Conservation (phyloP, 495 filamentous ascomycete species). For the Talaromyces thailandensis region DNA sequence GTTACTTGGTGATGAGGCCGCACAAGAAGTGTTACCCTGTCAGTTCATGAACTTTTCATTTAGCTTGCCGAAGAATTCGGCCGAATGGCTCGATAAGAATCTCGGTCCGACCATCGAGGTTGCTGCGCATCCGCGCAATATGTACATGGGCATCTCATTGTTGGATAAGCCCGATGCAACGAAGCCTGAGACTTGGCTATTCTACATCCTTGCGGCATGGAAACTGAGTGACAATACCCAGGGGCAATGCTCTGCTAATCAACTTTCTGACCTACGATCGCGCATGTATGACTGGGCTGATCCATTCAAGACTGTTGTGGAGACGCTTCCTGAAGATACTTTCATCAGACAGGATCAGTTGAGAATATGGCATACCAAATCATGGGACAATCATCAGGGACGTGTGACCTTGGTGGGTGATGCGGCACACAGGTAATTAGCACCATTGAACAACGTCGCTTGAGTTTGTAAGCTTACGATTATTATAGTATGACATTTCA, state of each 20-base stretch:
- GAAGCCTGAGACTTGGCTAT: background rate
- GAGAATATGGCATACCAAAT: background rate
- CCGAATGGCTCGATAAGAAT: background rate
- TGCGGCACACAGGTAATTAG: background rate
- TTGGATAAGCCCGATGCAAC: background rate
- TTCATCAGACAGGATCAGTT: background rate
- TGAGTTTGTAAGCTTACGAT: background rate
- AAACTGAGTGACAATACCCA: background rate
- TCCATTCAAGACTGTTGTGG: background rate
- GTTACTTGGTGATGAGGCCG: background rate
- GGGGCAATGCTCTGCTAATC: background rate
- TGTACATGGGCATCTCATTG: background rate
- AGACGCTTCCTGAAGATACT: background rate
- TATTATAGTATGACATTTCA: background rate
- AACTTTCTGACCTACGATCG: background rate
- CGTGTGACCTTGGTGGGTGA: background rate
- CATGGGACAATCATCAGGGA: background rate
- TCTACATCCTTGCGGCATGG: background rate
- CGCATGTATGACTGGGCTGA: background rate
- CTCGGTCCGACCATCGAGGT: background rate
- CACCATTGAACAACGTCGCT: background rate
- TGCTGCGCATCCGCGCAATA: background rate
- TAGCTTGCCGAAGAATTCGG: background rate
- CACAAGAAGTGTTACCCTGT: background rate
- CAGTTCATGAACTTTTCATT: background rate